Base-by-base conservation (phyloP, 1,284 basidiomycete genomes). In the Sanghuangporus sanghuang region DNA sequence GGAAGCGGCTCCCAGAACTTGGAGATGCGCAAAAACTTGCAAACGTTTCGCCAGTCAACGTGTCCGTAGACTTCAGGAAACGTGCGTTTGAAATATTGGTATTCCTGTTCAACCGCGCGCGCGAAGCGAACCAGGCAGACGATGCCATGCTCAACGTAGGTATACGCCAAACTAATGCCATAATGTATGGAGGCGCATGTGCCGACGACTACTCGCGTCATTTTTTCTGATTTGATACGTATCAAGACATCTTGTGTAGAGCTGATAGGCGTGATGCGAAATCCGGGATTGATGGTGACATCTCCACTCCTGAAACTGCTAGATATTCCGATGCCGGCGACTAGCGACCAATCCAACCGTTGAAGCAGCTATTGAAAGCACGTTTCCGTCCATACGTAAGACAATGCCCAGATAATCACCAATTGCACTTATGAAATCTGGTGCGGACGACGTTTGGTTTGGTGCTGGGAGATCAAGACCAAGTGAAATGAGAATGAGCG, bases 1-100 rank as follows among this genome's bases (percentile, higher is more conserved):
- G 61, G 54, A 27, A 62, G 42, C 21, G 54, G 36, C 35, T 62
- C 61, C 46, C 56, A 62, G 18, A 62, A 23, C 23, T 57, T 56
- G 14, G 52, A 23, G 18, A 62, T 57, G 18, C 54, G 54, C 23
- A 57, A 14, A 12, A 48, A 16, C 46, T 57, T 62, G 16, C 21
- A 9, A 12, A 62, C 42, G 21, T 62, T 62, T 16, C 46, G 44
- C 46, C 61, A 40, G 11, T 54, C 18, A 32, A 23, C 49, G 8
- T 44, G 32, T 11, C 39, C 27, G n/a, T 27, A 49, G 36, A 32
- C 27, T 14, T 16, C 48, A 12, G n/a, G 46, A 8, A 21, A 38
- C 16, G 39, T 27, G 49, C 23, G 7, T 16, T 42, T 57, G 18
- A 35, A 11, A 9, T 6, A 21, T 11, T 49, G 32, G n/a, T 36